Evolutionary conservation across 306 rosid genomes (phyloP).

Genomic region (Fragaria vesca): DNA sequence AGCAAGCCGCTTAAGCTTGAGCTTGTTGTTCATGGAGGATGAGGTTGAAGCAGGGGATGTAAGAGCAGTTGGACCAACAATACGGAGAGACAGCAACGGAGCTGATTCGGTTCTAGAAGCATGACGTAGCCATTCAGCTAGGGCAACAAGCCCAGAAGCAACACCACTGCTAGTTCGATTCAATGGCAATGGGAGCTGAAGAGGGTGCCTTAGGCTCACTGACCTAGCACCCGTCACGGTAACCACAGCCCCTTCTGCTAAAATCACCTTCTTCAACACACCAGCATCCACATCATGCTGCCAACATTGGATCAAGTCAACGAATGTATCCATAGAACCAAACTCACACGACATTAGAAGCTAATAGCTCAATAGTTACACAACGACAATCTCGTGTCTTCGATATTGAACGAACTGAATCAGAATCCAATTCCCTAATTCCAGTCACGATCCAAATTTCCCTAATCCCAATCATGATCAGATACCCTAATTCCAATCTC

Average conservation of each 20-base stretch:
- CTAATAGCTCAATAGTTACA: not conserved
- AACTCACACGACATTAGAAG: not conserved
- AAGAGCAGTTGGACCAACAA: conserved; percentile 86
- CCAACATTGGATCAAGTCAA: conserved; percentile 21
- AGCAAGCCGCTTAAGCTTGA: conserved; percentile 91
- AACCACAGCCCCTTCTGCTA: conserved; percentile 98
- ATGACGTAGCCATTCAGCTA: conserved; percentile 73
- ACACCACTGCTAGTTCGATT: conserved; percentile 56
- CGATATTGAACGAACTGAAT: not conserved
- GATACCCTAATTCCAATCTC: not conserved
- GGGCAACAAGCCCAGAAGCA: conserved; percentile 71
- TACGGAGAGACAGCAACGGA: conserved; percentile 71
- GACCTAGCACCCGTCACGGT: conserved; percentile 93
- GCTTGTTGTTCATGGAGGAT: conserved; percentile 51
- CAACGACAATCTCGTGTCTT: not conserved
- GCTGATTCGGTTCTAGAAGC: conserved; percentile 49
- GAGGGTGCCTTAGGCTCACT: conserved; percentile 84
- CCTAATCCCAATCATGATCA: too few relatives aligned
- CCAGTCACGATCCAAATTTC: too few relatives aligned
- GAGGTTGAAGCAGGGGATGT: conserved; percentile 60
- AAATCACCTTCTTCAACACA: conserved; percentile 80
- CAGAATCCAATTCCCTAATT: not conserved
- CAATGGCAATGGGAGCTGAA: conserved; percentile 75
- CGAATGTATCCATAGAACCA: not conserved
- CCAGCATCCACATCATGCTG: conserved; percentile 99